Conservation (phyloP, 768 basidiomycete species). For the Lactarius hengduanensis region DNA sequence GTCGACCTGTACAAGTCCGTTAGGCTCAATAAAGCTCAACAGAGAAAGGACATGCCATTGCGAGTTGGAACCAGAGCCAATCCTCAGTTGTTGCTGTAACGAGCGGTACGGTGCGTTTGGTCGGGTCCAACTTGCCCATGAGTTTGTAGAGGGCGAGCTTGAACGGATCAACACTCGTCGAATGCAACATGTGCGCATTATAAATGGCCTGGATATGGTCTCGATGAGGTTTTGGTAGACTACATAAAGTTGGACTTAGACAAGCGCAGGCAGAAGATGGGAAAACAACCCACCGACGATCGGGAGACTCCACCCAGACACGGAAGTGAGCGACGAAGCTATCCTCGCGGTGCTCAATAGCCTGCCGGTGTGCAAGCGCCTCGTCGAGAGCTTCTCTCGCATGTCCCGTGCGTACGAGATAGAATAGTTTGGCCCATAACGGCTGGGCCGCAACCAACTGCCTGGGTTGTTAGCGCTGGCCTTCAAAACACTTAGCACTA, state of each 20-base stretch:
- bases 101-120: constrained; percentile 70
- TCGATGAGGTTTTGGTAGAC: constrained; percentile 68
- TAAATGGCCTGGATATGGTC: constrained; percentile 81
- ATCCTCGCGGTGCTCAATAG: constrained; percentile 73
- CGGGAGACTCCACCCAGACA: constrained; percentile 78
- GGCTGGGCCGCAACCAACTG: constrained; percentile 85
- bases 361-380: constrained; percentile 64
- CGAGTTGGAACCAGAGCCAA: constrained; percentile 97
- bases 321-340: constrained; percentile 82
- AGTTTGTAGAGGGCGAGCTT: constrained; percentile 95
- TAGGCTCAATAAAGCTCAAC: not conserved
- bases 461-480: not conserved
- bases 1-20: constrained; percentile 51
- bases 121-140: constrained; percentile 87
- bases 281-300: constrained; percentile 57
- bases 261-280: not conserved
- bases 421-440: constrained; percentile 93
- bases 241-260: constrained; percentile 32
- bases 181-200: constrained; percentile 87
- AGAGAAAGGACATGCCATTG: constrained; percentile 56
- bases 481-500: not conserved
- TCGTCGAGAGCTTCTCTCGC: constrained; percentile 76
- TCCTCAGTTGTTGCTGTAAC: constrained; percentile 95
- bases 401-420: constrained; percentile 85
- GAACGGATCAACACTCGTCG: constrained; percentile 87